Base-by-base conservation (phyloP, 2,329 filamentous ascomycete genomes). In the Geosmithia morbida region DNA sequence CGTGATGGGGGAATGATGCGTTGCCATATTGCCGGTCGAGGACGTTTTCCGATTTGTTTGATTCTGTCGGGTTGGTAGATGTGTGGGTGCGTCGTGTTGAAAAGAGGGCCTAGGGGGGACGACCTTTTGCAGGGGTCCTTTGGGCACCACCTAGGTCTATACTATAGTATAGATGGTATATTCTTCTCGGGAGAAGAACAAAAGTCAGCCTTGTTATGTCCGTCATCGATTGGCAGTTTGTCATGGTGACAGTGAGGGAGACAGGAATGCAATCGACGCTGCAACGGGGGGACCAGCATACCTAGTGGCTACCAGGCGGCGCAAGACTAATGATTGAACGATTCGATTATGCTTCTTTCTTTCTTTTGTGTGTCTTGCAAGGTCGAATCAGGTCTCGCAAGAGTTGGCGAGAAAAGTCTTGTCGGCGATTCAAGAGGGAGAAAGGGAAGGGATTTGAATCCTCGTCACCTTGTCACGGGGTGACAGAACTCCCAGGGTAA, bases 61-160 rank as follows among this genome's bases (percentile, higher is more conserved):
- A 26, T 26, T 26, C 4, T 26, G n/a, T 26, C 22, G 22, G 22
- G 4, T 26, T 26, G 22, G 33, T 16, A 11, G 6, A 11, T 37
- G 33, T 13, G 33, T 37, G 33, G 3, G 33, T 37, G 22, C 2
- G 43, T 29, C 8, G 18, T 45, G 20, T 20, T 7, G 43, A 18
- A 22, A 19, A 26, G 22, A 26, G 8, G 22, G 22, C 6, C 33
- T 37, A 6, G 33, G 50, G 45, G 48, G 50, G 47, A 52, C 50
- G 51, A 26, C 22, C 22, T 26, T 26, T 26, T 26, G 22, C 22
- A 26, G 22, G 22, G 22, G 22, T 26, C 22, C 22, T 26, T 26
- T 26, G 22, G 22, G 22, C 22, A 26, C 4, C 22, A 4, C 4
- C 22, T 4, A 26, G 22, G 22, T 26, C 22, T 26, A 26, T 26